Evolutionary conservation across 2,329 filamentous ascomycete species (phyloP), one percentile per base, ranked within the genome.

Genomic region (Ophiocordyceps camponoti-floridani): DNA sequence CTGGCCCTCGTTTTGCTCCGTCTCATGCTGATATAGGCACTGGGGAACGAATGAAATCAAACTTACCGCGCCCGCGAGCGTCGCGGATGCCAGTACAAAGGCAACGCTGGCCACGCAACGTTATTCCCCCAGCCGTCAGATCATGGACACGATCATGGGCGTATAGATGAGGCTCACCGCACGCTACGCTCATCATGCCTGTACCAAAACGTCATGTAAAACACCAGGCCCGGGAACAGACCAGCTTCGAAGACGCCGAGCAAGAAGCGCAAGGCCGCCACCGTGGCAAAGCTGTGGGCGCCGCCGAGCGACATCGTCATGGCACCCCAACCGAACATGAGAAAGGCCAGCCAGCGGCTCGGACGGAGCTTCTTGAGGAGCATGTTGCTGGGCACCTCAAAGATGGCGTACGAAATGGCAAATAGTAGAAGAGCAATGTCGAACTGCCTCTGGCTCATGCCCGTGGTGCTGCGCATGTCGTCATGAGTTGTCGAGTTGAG

Each of bases 171-270:
- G 6, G 19, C 43, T 44, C 35, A 44, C 33, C 19, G 14, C 3
- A 84, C 61, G 19, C 79, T 81, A 4, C 83, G 70, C 60, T 87
- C 82, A 16, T 75, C 70, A 51, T 76, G 74, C 41, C 72, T 77
- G 58, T 87, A 87, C 70, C 83, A 86, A 48, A 84, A 75, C 0
- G 82, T 85, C 42, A 87, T 63, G 51, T 84, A 84, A 58, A 77
- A 64, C 0, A 76, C 72, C 50, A 84, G 61, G 0, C 59, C 58
- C 0, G 59, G 59, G 48, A 84, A 84, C 1, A 85, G 61, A 0
- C 81, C 82, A 5, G 79, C 81, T 60, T 87, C 82, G 40, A 81
- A 73, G 5, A 74, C 65, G 4, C 82, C 82, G 0, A 87, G 67
- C 9, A 86, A 57, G 26, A 86, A 69, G 6, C 82, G 74, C 48